These are phyloP conservation scores for Leccinellum luteum DNA, from an alignment of 768 basidiomycete species.

Conservation along the genomic window DNA sequence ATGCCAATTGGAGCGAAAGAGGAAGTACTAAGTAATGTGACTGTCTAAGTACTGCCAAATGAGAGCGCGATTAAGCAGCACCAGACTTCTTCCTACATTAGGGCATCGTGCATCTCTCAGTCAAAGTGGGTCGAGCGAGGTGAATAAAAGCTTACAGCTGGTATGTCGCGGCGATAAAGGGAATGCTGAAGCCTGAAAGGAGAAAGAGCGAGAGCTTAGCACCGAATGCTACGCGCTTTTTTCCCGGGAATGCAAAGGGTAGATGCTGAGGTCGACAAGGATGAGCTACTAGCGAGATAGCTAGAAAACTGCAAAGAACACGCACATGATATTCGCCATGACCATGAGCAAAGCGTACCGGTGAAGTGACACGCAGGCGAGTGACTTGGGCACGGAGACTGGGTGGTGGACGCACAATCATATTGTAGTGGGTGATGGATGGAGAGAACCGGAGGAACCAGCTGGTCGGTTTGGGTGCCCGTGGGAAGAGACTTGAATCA, in stretches of 20 bases:
- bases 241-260: conserved; percentile 52
- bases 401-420: conserved; percentile 46
- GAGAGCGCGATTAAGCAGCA: conserved; percentile 21
- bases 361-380: conserved; percentile 23
- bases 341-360: conserved; percentile 48
- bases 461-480: not conserved
- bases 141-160: conserved; percentile 54
- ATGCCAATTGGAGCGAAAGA: not conserved
- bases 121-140: not conserved
- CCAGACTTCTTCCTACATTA: conserved; percentile 40
- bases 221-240: conserved; percentile 47
- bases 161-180: conserved; percentile 57
- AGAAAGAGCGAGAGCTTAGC: conserved; percentile 38
- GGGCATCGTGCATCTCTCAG: conserved; percentile 4
- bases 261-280: conserved; percentile 41
- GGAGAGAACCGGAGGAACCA: conserved; percentile 14
- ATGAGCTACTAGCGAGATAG: conserved; percentile 7
- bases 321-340: conserved; percentile 53
- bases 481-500: conserved; percentile 17
- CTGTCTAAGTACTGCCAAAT: conserved; percentile 1
- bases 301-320: not conserved
- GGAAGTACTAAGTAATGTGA: not conserved
- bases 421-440: conserved; percentile 21
- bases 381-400: conserved; percentile 38
- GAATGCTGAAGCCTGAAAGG: conserved; percentile 58